These are phyloP conservation scores for Saccharomyces hybrid DNA, from an alignment of 1,139 yeast genomes.

Conservation along the genomic window DNA sequence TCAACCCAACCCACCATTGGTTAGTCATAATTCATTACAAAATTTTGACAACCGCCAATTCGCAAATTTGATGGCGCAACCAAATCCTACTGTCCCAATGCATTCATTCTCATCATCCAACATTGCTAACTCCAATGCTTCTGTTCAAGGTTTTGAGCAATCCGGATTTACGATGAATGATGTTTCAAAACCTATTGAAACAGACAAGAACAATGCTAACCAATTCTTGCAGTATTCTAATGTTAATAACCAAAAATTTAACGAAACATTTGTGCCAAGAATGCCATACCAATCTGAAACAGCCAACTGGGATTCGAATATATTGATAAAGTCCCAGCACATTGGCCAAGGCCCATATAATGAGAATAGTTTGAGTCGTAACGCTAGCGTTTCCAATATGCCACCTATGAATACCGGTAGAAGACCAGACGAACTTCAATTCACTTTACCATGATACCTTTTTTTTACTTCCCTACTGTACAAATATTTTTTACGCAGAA, in stretches of 20 bases:
- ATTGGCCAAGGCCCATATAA: not conserved
- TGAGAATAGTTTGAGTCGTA: not conserved
- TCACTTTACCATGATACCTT: not conserved
- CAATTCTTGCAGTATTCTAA: not conserved
- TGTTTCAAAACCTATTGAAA: not conserved
- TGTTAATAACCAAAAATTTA: too few species aligned
- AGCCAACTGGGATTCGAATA: not conserved
- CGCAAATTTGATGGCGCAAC: slow-evolving; percentile 5
- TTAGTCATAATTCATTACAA: slow-evolving; percentile 6
- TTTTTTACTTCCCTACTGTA: not conserved
- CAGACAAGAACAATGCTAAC: not conserved
- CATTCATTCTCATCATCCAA: not conserved
- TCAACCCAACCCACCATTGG: slow-evolving; percentile 10
- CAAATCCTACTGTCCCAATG: not conserved
- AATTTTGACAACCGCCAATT: slow-evolving; percentile 7
- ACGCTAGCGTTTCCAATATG: not conserved
- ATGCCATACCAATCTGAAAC: not conserved
- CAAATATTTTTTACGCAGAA: not conserved
- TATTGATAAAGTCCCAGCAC: not conserved
- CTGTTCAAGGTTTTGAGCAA: not conserved
- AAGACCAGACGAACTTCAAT: not conserved
- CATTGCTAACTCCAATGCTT: not conserved
- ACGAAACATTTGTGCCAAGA: not conserved
- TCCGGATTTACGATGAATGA: not conserved
- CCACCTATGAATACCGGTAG: not conserved